phyloP scores from a whole-genome alignment of 352 stramenopile genomes.

The Blastocystis sp. region DNA sequence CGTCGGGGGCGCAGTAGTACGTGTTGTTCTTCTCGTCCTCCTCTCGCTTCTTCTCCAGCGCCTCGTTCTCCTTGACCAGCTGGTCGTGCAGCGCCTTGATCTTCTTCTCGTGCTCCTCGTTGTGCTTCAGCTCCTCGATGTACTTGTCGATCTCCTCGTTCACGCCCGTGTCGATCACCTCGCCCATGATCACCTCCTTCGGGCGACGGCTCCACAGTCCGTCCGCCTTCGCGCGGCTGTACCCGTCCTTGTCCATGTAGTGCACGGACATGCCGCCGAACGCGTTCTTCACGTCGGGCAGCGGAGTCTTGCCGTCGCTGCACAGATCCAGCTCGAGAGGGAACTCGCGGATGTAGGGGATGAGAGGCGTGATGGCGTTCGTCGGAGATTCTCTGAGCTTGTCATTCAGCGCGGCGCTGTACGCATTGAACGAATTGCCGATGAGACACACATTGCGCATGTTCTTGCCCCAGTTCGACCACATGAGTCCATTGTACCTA shows the following conservation, averaged over 20 bases:
- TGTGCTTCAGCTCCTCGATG: constrained; percentile 63
- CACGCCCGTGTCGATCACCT: constrained; percentile 32
- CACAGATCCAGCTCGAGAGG: constrained; percentile 42
- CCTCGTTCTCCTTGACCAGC: neutral
- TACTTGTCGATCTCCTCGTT: constrained; percentile 67
- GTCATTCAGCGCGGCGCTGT: neutral
- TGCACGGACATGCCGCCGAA: constrained; percentile 51
- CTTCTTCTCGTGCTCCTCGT: constrained; percentile 69
- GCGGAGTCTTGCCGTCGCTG: constrained; percentile 4
- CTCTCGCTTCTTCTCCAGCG: constrained; percentile 18
- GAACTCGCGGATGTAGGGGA: constrained; percentile 46
- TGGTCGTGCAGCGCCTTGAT: constrained; percentile 46
- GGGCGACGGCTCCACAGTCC: constrained; percentile 44
- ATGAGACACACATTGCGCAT: constrained; percentile 56
- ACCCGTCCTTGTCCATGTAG: neutral
- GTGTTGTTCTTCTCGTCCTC: neutral
- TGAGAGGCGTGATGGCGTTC: constrained; percentile 63
- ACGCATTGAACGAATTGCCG: constrained; percentile 60
- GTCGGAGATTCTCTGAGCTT: constrained; percentile 7
- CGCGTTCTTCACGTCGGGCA: constrained; percentile 41
- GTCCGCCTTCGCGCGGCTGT: neutral
- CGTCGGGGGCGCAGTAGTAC: neutral
- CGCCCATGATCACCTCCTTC: constrained; percentile 63
- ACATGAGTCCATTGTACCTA: constrained; percentile 73
- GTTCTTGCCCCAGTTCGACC: constrained; percentile 70